Percentiles rank a stretch among this genome's conserved stretches.
Conservation (phyloP, 257 asterid genomes). For the Solanum sejunctum region DNA sequence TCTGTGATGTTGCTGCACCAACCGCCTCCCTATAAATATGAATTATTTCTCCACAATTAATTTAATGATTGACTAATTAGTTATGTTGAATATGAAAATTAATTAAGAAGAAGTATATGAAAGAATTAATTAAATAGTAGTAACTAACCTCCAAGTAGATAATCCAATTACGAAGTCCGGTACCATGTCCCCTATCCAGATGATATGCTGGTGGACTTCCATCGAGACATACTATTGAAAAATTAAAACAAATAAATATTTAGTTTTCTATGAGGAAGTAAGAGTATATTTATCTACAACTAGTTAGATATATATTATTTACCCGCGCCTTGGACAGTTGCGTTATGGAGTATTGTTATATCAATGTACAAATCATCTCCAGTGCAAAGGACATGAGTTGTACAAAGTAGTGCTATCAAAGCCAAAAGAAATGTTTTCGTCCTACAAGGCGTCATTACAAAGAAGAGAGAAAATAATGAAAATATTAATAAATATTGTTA, state of each 20-base stretch:
- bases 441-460: neutral
- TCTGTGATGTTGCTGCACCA: slow-evolving; percentile 57
- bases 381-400: neutral
- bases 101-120: neutral
- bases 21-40: slow-evolving; percentile 51
- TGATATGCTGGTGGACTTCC: neutral
- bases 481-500: neutral
- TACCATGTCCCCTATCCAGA: neutral
- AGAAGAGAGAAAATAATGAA: neutral
- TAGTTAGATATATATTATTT: neutral
- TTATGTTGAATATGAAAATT: neutral
- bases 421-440: neutral
- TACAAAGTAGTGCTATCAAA: neutral
- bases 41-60: neutral
- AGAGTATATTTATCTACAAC: neutral
- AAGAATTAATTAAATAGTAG: neutral
- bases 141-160: neutral
- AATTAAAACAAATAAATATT: neutral
- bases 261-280: neutral
- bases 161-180: neutral
- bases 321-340: neutral
- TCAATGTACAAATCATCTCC: neutral
- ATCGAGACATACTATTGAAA: neutral
- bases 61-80: too few relatives aligned
- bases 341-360: neutral